Base-by-base conservation (phyloP, 2,329 filamentous ascomycete species). In the Lachnellula hyalina region DNA sequence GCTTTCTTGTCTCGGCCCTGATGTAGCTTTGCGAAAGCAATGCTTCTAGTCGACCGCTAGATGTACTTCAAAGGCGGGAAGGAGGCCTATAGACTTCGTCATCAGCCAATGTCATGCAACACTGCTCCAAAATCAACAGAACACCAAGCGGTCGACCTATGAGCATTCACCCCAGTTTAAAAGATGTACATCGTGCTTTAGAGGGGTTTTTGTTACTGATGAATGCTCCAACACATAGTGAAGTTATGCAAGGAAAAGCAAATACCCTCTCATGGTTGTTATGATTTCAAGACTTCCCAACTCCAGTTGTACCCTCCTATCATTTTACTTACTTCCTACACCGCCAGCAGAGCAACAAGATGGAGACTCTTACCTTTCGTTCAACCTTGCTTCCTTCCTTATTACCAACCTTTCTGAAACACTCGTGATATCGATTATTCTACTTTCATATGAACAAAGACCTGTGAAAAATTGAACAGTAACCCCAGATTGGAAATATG, bases 11-110 rank as follows among this genome's bases (percentile, higher is more conserved):
- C 51, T 61, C 47, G 56, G 46, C 32, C 17, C 36, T 19, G 34
- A 61, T 63, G 57, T 62, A 60, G 51, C 50, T 61, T 66, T 59
- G 58, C 61, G 61, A 55, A 25, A 47, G 15, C 49, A 56, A 45
- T 63, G 44, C 55, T 56, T 60, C 55, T 54, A 61, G 38, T 56
- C 52, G 55, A 55, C 57, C 49, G 53, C 47, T 51, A 52, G 52
- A 61, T 44, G 58, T 54, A 57, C 57, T 56, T 58, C 46, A 62
- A 53, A 57, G 59, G 58, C 53, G 49, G 38, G 51, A 44, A 51
- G 38, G 51, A 44, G 52, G 58, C 56, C 53, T 54, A 19, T 56
- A 47, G 42, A 45, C 47, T 41, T 58, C 44, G 47, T 38, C 47
- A 35, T 54, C 50, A 59, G 55, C 51, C 45, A 25, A 58, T 60